Evolutionary conservation across 257 asterid genomes (phyloP).

Genomic region (Paraleonurus japonicus): DNA sequence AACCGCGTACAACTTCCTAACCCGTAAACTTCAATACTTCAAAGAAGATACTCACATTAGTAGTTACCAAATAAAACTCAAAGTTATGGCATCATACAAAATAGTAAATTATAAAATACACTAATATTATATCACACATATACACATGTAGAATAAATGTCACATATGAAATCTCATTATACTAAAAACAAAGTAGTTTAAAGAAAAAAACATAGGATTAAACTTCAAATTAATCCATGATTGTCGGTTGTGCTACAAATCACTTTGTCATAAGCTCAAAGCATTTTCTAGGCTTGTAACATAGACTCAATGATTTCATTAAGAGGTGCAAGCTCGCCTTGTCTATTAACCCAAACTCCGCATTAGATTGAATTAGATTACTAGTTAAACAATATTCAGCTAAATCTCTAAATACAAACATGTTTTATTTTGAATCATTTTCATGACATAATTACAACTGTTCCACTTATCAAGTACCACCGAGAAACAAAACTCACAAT

Average conservation of each 20-base stretch:
- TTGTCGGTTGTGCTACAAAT: background rate
- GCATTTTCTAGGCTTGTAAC: conserved; percentile 19
- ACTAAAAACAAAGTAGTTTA: background rate
- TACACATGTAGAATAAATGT: background rate
- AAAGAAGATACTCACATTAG: too few species aligned
- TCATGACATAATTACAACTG: background rate
- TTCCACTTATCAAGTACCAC: too few species aligned
- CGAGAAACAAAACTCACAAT: too few species aligned
- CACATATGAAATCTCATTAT: background rate
- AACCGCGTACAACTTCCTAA: too few species aligned
- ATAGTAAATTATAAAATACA: background rate
- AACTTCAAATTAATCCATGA: background rate
- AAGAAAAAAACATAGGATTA: background rate
- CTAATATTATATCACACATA: background rate
- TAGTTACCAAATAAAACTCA: background rate
- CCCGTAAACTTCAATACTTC: too few species aligned
- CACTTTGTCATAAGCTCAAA: background rate
- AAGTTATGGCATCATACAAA: background rate
- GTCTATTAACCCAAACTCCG: conserved; percentile 48
- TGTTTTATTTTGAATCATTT: background rate
- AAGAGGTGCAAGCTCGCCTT: conserved; percentile 49
- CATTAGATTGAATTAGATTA: conserved; percentile 21
- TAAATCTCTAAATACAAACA: background rate
- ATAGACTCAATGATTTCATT: conserved; percentile 41
- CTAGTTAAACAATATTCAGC: background rate